Percentiles rank a stretch among this genome's conserved stretches.
phyloP scores from a whole-genome alignment of 164 flowering plant genomes.

The Sextonia rubra region DNA sequence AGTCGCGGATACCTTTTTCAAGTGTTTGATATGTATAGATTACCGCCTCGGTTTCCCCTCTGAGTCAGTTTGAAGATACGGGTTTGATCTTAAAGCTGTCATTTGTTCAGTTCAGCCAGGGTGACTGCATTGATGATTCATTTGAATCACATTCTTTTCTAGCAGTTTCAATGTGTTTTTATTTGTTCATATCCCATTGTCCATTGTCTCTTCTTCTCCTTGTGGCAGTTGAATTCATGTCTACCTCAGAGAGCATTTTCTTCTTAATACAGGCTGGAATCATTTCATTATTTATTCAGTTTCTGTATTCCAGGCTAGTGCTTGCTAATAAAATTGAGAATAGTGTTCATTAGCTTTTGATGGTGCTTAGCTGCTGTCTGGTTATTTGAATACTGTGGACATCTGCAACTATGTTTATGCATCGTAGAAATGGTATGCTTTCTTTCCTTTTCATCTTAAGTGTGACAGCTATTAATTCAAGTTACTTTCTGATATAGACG shows the following conservation, averaged over 20 bases:
- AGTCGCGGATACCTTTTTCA: background rate
- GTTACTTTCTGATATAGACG: background rate
- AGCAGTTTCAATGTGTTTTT: conserved; percentile 6
- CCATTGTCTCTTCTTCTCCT: conserved; percentile 9
- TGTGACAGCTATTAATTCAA: conserved; percentile 1
- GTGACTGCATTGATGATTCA: background rate
- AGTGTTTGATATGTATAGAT: conserved; percentile 15
- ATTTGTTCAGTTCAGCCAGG: conserved; percentile 5
- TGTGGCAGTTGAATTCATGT: conserved; percentile 3
- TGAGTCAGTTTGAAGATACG: conserved; percentile 2
- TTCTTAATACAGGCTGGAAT: conserved; percentile 1
- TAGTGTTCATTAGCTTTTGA: background rate
- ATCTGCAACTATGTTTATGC: background rate
- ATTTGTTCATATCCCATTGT: background rate
- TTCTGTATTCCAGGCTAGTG: conserved; percentile 7
- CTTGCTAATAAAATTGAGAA: conserved; percentile 6
- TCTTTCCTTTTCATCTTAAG: background rate
- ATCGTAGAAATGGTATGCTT: background rate
- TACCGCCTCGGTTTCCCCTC: background rate
- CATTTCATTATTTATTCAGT: conserved; percentile 4
- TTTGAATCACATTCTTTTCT: conserved; percentile 4
- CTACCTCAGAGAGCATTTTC: conserved; percentile 4
- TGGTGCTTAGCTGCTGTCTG: conserved; percentile 1
- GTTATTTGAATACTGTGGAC: background rate
- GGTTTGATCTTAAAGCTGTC: conserved; percentile 1